Evolutionary conservation across 2,329 filamentous ascomycete species (phyloP).

Genomic region (Zasmidium citrigriseum): DNA sequence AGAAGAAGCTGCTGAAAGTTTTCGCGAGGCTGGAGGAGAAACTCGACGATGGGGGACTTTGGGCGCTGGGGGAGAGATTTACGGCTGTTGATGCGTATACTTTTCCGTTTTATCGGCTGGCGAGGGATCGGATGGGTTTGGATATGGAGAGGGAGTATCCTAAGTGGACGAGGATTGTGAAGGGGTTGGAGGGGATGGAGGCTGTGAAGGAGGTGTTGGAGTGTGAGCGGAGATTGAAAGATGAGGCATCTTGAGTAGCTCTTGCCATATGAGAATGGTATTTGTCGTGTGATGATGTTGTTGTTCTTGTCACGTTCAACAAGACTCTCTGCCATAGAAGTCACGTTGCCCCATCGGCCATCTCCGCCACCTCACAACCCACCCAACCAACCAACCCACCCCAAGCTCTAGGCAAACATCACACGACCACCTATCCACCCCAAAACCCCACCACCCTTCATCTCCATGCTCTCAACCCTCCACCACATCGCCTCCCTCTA

Average conservation of each 20-base stretch:
- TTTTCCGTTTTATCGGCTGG: conserved; percentile 2
- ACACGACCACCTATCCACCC: neutral
- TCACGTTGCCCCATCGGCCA: neutral
- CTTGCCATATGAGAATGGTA: no score
- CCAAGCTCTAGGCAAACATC: neutral
- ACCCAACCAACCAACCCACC: neutral
- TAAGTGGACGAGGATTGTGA: conserved; percentile 3
- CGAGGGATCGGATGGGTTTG: conserved; percentile 4
- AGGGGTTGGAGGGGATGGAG: neutral
- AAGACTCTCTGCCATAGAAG: neutral
- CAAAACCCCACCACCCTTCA: neutral
- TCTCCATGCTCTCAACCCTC: conserved; percentile 12
- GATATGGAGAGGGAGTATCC: conserved; percentile 10
- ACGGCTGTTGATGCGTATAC: conserved; percentile 7
- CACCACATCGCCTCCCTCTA: conserved; percentile 35
- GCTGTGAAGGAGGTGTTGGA: conserved; percentile 8
- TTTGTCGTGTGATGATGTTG: neutral
- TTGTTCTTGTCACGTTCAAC: no score
- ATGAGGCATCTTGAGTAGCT: no score
- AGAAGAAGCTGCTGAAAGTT: neutral
- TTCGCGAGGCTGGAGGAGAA: neutral
- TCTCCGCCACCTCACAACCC: neutral
- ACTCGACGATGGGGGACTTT: neutral
- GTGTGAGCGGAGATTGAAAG: no score
- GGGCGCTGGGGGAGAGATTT: conserved; percentile 1